Base-by-base conservation (phyloP, 208 protist species). In the Wallacemonas rigidus region DNA sequence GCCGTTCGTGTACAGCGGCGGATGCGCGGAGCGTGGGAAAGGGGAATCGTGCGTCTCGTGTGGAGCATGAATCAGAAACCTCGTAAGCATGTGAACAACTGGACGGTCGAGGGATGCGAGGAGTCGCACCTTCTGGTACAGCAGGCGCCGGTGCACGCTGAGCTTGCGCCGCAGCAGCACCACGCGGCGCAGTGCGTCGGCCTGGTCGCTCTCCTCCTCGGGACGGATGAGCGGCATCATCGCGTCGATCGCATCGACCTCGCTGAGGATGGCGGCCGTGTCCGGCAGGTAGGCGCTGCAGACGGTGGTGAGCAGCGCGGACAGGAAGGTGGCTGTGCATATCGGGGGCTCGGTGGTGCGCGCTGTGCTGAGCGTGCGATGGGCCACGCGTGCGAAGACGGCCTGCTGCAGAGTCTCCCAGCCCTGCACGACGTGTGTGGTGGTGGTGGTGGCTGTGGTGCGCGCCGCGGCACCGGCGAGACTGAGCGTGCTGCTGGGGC, bases 241-340 rank as follows among this genome's bases (percentile, higher is more conserved):
- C 35, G 74, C 74, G 73, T 93, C 88, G 39, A 90, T 88, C 14
- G 80, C 73, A 55, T 90, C 83, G 72, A 89, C 88, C 65, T 89
- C 88, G 41, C 72, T 75, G 36, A 93, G 60, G 15, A 93, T 53
- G 3, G 54, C 55, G 9, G 80, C 71, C 45, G 79, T 80, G 77
- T 88, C 82, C 6, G 82, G 81, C 8, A 89, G 72, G 67, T 85
- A 87, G 44, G 79, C 77, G 53, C 79, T 73, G 61, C 72, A 89
- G 1, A 87, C 65, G 40, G 73, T 68, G 5, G 76, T 76, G 2
- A 92, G 62, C 41, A 87, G 75, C 11, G 75, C 54, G 43, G 75
- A 69, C 5, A 84, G 43, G 41, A 89, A 77, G 2, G 63, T 36
- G 26, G 79, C 76, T 15, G 83, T 83, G 51, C 57, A 80, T 12